A percentile compares a stretch with the other conserved stretches of the same genome.
phyloP scores from a whole-genome alignment of 805 yeast species.

The Wickerhamiella azymoides region DNA sequence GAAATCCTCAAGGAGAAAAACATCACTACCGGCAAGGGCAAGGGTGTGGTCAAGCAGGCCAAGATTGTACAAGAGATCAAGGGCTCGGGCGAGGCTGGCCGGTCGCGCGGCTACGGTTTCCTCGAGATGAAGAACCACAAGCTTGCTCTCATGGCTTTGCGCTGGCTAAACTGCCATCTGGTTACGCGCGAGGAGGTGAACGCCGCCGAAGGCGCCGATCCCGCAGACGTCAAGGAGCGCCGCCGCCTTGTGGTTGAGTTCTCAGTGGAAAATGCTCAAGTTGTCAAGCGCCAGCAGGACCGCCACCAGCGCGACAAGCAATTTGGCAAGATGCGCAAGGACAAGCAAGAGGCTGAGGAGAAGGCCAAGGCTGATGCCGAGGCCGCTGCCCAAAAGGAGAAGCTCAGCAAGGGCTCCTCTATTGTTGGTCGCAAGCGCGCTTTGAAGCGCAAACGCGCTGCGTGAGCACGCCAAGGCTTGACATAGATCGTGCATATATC shows the following conservation, averaged over 20 bases:
- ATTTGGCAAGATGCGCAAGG: constrained; percentile 19
- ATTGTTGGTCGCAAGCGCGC: constrained; percentile 26
- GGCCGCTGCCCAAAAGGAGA: constrained; percentile 13
- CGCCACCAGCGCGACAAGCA: constrained; percentile 17
- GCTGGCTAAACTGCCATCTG: constrained; percentile 93
- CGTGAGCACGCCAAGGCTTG: no score
- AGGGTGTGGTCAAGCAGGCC: constrained; percentile 87
- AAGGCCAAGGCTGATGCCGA: constrained; percentile 10
- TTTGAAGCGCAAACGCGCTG: constrained; percentile 16
- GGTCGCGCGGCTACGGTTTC: constrained; percentile 96
- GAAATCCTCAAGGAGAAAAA: constrained; percentile 36
- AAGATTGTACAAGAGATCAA: constrained; percentile 87
- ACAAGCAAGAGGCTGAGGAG: constrained; percentile 14
- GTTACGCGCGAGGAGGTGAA: constrained; percentile 55
- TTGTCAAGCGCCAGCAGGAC: constrained; percentile 79
- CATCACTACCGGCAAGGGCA: constrained; percentile 43
- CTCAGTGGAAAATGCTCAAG: constrained; percentile 91
- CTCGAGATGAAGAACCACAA: constrained; percentile 86
- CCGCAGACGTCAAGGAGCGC: constrained; percentile 29
- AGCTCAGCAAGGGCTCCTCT: constrained; percentile 14
- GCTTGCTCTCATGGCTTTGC: constrained; percentile 83
- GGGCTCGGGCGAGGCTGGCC: constrained; percentile 72
- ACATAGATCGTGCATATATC: no score
- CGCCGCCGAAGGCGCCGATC: constrained; percentile 18
- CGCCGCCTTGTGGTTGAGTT: constrained; percentile 85